Evolutionary conservation across 352 stramenopile species (phyloP).

Genomic region (Globisporangium yorkense): DNA sequence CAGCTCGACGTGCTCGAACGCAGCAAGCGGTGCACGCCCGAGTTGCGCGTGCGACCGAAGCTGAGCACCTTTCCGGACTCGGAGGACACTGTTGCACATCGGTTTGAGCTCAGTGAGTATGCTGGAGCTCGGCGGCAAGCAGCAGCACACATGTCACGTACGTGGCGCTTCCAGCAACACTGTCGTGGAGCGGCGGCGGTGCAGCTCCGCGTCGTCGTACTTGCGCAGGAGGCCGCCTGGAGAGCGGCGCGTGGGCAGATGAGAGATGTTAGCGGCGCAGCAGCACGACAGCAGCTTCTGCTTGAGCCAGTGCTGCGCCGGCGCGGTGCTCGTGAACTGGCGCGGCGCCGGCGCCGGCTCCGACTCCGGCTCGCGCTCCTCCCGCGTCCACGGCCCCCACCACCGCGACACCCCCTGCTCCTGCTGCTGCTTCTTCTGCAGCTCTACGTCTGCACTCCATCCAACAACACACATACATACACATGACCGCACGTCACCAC

Average conservation of each 20-base stretch:
- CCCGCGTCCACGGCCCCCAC: background rate
- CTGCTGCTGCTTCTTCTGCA: background rate
- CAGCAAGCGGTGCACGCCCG: conserved; percentile 54
- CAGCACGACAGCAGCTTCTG: conserved; percentile 12
- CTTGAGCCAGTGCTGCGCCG: conserved; percentile 14
- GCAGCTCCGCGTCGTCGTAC: conserved; percentile 54
- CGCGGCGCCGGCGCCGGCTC: background rate
- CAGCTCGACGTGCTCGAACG: conserved; percentile 35
- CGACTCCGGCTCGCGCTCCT: background rate
- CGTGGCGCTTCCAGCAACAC: conserved; percentile 48
- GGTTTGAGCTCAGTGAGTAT: no score
- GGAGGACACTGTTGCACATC: conserved; percentile 23
- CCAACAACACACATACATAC: background rate
- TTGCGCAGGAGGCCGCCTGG: conserved; percentile 42
- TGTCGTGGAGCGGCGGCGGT: conserved; percentile 45
- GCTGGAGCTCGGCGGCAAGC: background rate
- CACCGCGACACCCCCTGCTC: background rate
- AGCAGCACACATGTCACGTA: conserved; percentile 20
- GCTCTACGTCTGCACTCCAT: background rate
- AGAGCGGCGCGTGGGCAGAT: conserved; percentile 8
- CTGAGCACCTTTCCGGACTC: conserved; percentile 44
- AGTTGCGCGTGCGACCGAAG: conserved; percentile 48
- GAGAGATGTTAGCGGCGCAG: conserved; percentile 14
- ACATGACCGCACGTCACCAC: background rate
- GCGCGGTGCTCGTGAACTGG: conserved; percentile 3